These are phyloP conservation scores for Cunninghamia lanceolata DNA, from an alignment of 75 land plant species.

Conservation along the genomic window DNA sequence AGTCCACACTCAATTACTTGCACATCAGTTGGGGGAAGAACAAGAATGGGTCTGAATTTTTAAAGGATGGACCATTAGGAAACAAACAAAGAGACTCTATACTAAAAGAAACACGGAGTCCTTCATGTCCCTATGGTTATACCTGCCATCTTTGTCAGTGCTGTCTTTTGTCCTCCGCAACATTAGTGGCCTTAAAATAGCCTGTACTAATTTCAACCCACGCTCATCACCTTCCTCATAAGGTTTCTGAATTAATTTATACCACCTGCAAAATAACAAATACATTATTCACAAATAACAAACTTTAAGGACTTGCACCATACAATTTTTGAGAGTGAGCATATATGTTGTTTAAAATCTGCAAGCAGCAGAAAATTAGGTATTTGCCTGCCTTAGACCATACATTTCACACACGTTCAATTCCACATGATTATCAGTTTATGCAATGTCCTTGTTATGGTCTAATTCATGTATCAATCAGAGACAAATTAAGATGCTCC, in stretches of 20 bases:
- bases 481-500: neutral
- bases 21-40: slow-evolving; percentile 76
- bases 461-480: neutral
- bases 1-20: slow-evolving; percentile 80
- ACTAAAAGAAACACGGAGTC: neutral
- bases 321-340: neutral
- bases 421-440: neutral
- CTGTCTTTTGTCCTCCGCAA: slow-evolving; percentile 88
- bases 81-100: neutral
- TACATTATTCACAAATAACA: slow-evolving; percentile 1
- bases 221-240: slow-evolving; percentile 95
- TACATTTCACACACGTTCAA: neutral
- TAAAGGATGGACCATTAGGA: slow-evolving; percentile 1
- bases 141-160: slow-evolving; percentile 86
- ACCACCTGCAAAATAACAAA: slow-evolving; percentile 61
- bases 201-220: slow-evolving; percentile 81
- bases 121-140: neutral
- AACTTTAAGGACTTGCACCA: neutral
- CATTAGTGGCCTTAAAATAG: slow-evolving; percentile 88
- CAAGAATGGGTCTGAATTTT: slow-evolving; percentile 75
- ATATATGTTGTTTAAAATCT: neutral
- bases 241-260: slow-evolving; percentile 92
- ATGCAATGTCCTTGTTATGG: neutral
- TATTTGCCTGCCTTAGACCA: neutral
- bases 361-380: neutral